A percentile compares a stretch with the other conserved stretches of the same genome.
Conservation (phyloP, 2,329 filamentous ascomycete genomes). For the Aspergillus neotritici region DNA sequence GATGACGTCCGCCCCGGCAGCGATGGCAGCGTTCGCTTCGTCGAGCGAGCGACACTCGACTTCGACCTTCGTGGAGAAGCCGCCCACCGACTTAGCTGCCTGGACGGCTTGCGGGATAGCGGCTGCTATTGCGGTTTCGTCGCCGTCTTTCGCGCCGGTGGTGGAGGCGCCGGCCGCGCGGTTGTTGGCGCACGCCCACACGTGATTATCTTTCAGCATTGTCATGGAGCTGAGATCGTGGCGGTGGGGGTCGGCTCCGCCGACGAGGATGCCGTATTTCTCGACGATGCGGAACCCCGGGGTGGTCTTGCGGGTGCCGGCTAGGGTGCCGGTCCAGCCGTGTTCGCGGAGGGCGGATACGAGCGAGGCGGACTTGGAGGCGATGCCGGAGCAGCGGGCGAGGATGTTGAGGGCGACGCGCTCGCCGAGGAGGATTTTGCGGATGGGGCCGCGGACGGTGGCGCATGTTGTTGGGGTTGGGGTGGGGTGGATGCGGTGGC, state of each 20-base stretch:
- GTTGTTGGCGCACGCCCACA: slow-evolving; percentile 70
- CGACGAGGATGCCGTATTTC: slow-evolving; percentile 96
- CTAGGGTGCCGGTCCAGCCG: slow-evolving; percentile 78
- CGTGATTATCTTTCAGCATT: slow-evolving; percentile 99
- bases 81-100: slow-evolving; percentile 75
- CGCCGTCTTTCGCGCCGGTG: slow-evolving; percentile 11
- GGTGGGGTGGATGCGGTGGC: slow-evolving; percentile 59
- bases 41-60: slow-evolving; percentile 86
- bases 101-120: slow-evolving; percentile 80
- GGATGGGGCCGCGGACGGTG: slow-evolving; percentile 76
- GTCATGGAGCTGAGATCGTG: slow-evolving; percentile 92
- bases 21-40: slow-evolving; percentile 87
- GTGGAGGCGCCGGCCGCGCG: slow-evolving; percentile 14
- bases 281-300: slow-evolving; percentile 92
- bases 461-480: slow-evolving; percentile 57
- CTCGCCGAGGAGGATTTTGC: slow-evolving; percentile 83
- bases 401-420: slow-evolving; percentile 87
- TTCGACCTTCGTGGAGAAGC: slow-evolving; percentile 90
- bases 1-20: slow-evolving; percentile 84
- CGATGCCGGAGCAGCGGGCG: slow-evolving; percentile 85
- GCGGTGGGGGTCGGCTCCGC: slow-evolving; percentile 84
- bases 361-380: slow-evolving; percentile 53
- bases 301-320: slow-evolving; percentile 93
- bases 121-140: slow-evolving; percentile 35
- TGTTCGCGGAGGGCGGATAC: slow-evolving; percentile 50